phyloP scores from a whole-genome alignment of 148 eudicot species.

The Persicaria maculosa region DNA sequence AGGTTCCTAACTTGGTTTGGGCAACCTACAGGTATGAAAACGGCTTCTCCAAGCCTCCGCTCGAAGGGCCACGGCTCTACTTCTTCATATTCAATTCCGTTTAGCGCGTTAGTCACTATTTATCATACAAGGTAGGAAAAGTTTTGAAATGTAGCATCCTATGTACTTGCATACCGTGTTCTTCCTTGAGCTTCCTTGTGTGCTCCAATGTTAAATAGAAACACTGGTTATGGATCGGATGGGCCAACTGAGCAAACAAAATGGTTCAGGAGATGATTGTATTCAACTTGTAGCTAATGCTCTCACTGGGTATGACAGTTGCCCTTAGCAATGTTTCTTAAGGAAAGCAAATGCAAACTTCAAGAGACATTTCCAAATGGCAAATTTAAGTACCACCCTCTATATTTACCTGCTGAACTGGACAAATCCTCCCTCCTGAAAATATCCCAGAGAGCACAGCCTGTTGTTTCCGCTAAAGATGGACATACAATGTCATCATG shows the following conservation, averaged over 20 bases:
- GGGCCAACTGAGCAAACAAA: conserved; percentile 41
- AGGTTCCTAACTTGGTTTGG: conserved; percentile 86
- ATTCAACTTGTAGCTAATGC: too few relatives aligned
- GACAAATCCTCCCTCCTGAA: conserved; percentile 76
- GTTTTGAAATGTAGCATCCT: background rate
- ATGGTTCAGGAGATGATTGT: too few relatives aligned
- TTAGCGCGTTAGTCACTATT: background rate
- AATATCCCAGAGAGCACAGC: conserved; percentile 90
- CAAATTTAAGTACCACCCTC: background rate
- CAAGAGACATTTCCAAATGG: background rate
- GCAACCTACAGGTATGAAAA: conserved; percentile 94
- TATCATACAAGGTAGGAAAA: background rate
- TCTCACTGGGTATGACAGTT: too few relatives aligned
- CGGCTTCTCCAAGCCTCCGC: conserved; percentile 88
- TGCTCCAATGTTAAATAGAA: conserved; percentile 71
- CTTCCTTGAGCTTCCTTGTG: conserved; percentile 68
- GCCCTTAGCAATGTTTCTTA: too few relatives aligned
- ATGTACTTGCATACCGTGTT: conserved; percentile 35
- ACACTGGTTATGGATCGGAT: conserved; percentile 89
- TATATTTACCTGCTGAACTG: conserved; percentile 64
- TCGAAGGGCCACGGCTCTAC: conserved; percentile 88
- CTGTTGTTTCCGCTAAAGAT: background rate
- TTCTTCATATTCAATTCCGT: conserved; percentile 24
- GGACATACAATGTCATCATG: conserved; percentile 11
- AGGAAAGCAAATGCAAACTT: conserved; percentile 6